phyloP scores from a whole-genome alignment of 768 basidiomycete species.

The Coprinellus micaceus region DNA sequence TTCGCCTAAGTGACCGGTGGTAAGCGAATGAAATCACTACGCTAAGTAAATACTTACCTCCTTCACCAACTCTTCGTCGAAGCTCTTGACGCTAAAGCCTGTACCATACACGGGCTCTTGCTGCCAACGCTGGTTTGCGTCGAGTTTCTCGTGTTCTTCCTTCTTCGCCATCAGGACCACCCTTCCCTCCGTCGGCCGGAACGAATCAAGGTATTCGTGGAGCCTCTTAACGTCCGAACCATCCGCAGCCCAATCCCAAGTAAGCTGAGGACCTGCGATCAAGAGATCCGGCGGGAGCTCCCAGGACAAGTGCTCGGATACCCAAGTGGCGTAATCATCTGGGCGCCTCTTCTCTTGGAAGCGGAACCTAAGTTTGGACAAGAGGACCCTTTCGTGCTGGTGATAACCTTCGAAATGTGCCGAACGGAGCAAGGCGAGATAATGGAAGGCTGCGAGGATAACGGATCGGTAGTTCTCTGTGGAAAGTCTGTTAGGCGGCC shows the following conservation, averaged over 20 bases:
- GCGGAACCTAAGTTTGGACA: conserved; percentile 74
- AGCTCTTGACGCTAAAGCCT: conserved; percentile 70
- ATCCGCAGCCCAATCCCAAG: conserved; percentile 67
- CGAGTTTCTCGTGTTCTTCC: conserved; percentile 52
- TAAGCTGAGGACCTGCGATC: conserved; percentile 65
- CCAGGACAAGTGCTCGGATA: conserved; percentile 72
- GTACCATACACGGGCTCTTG: conserved; percentile 94
- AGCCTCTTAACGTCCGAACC: conserved; percentile 50
- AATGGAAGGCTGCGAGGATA: conserved; percentile 71
- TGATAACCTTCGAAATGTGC: conserved; percentile 60
- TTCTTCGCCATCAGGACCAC: conserved; percentile 79
- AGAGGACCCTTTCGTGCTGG: conserved; percentile 69
- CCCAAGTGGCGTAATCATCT: conserved; percentile 72
- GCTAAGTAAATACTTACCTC: conserved; percentile 33
- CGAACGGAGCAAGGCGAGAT: conserved; percentile 63
- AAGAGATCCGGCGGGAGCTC: conserved; percentile 78
- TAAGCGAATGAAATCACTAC: conserved; percentile 1
- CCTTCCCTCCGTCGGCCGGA: conserved; percentile 58
- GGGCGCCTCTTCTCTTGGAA: conserved; percentile 84
- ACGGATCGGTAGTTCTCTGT: conserved; percentile 79
- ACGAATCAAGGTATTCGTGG: conserved; percentile 54
- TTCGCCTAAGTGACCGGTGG: conserved; percentile 45
- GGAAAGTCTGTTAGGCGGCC: too few species aligned
- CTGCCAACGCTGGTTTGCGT: conserved; percentile 49
- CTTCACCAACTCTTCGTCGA: conserved; percentile 59